phyloP scores from a whole-genome alignment of 169 alveolate genomes.

The Plasmodium vivax region DNA sequence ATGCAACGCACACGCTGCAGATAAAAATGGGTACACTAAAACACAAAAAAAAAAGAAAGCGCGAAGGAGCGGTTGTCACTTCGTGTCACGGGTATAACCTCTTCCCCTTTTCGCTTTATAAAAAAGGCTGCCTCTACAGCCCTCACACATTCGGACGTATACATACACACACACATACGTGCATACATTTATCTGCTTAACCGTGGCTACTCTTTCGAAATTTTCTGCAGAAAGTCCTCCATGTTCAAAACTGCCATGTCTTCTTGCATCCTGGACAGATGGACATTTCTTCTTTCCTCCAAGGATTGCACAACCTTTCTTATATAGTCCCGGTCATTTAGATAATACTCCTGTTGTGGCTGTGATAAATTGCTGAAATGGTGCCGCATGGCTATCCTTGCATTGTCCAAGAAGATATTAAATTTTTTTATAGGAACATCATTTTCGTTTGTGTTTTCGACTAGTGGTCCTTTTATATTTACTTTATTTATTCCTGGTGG shows the following conservation, averaged over 20 bases:
- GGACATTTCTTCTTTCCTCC: constrained; percentile 4
- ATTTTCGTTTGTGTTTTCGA: constrained; percentile 25
- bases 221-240: not conserved
- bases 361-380: constrained; percentile 12
- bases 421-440: constrained; percentile 32
- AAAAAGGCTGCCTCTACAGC: not conserved
- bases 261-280: constrained; percentile 29
- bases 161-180: not conserved
- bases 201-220: not conserved
- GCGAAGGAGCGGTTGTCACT: not conserved
- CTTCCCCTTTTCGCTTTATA: not conserved
- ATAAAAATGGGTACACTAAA: not conserved
- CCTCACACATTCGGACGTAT: not conserved
- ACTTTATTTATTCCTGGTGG: constrained; percentile 60
- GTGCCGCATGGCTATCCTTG: not conserved
- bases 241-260: constrained; percentile 29
- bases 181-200: not conserved
- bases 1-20: not conserved
- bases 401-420: constrained; percentile 49
- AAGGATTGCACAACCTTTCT: constrained; percentile 38
- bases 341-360: constrained; percentile 1
- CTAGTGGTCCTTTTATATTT: constrained; percentile 13
- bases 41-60: not conserved
- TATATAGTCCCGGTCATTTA: constrained; percentile 15
- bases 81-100: not conserved